phyloP scores from a whole-genome alignment of 2,329 filamentous ascomycete species.

The Waltergamsia citrina region DNA sequence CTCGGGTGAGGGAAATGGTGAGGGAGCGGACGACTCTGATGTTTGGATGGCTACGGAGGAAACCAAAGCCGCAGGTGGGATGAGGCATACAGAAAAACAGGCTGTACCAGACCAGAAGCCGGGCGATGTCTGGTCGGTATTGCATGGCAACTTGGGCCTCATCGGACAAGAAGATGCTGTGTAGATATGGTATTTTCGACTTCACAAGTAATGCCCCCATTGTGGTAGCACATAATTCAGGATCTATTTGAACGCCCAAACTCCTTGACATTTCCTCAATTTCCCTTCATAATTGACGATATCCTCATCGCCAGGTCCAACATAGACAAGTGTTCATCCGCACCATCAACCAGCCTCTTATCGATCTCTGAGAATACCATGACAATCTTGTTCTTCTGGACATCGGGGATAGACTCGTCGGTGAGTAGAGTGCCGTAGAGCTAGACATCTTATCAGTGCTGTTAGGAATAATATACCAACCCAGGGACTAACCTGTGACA shows the following conservation, averaged over 20 bases:
- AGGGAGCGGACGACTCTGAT: too few relatives aligned
- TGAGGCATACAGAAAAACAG: constrained; percentile 16
- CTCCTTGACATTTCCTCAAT: too few relatives aligned
- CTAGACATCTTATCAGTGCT: constrained; percentile 24
- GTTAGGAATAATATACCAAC: not conserved
- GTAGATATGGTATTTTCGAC: too few relatives aligned
- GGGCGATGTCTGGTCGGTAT: constrained; percentile 36
- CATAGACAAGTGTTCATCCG: constrained; percentile 89
- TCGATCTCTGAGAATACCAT: constrained; percentile 88
- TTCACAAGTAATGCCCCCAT: not conserved
- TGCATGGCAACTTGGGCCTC: constrained; percentile 46
- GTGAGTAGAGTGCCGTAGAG: constrained; percentile 76
- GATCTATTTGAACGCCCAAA: too few relatives aligned
- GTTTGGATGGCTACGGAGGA: constrained; percentile 25
- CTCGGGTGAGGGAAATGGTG: constrained; percentile 10
- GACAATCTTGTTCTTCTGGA: constrained; percentile 85
- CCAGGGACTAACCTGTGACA: constrained; percentile 55
- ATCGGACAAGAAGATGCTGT: constrained; percentile 27
- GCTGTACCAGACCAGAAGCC: constrained; percentile 12
- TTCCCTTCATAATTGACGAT: constrained; percentile 56
- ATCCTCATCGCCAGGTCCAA: constrained; percentile 78
- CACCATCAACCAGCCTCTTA: constrained; percentile 87
- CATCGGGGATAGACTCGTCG: constrained; percentile 74
- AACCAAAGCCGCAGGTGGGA: constrained; percentile 10
- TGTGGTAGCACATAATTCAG: too few relatives aligned